These are phyloP conservation scores for Verticillium zaregamsianum DNA, from an alignment of 2,329 filamentous ascomycete genomes.

Conservation along the genomic window DNA sequence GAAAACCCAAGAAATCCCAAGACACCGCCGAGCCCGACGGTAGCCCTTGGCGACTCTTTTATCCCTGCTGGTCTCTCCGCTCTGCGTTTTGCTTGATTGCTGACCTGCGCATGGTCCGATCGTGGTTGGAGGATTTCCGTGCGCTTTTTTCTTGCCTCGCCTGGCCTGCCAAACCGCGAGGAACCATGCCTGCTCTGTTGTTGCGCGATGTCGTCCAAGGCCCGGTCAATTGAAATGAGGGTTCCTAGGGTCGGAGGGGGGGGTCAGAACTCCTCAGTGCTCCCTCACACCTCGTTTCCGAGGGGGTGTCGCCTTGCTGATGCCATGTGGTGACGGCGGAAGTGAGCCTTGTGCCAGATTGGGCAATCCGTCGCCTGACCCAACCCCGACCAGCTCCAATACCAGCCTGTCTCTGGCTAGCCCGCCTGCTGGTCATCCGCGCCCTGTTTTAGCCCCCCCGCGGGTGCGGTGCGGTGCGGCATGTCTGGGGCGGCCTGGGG, in stretches of 20 bases:
- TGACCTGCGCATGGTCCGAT: neutral
- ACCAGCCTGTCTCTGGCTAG: neutral
- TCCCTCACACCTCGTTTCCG: neutral
- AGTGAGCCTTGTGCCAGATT: neutral
- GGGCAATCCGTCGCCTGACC: slow-evolving; percentile 4
- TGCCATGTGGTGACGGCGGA: neutral
- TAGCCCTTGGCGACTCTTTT: neutral
- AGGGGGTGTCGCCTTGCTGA: neutral
- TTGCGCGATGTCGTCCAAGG: neutral
- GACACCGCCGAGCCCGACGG: slow-evolving; percentile 3
- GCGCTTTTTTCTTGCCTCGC: slow-evolving; percentile 1
- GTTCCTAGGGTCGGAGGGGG: neutral
- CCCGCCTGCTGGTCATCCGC: neutral
- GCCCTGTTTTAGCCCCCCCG: neutral
- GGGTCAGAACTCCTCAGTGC: neutral
- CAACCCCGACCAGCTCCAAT: neutral
- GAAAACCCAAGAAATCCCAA: neutral
- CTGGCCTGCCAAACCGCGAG: neutral
- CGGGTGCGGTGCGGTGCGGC: neutral
- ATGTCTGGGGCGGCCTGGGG: neutral
- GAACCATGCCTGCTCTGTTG: neutral
- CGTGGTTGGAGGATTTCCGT: neutral
- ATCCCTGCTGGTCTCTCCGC: slow-evolving; percentile 1
- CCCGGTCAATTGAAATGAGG: neutral
- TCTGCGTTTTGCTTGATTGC: slow-evolving; percentile 1